These are phyloP conservation scores for Macadamia tetraphylla DNA, from an alignment of 164 flowering plant genomes.

Conservation along the genomic window DNA sequence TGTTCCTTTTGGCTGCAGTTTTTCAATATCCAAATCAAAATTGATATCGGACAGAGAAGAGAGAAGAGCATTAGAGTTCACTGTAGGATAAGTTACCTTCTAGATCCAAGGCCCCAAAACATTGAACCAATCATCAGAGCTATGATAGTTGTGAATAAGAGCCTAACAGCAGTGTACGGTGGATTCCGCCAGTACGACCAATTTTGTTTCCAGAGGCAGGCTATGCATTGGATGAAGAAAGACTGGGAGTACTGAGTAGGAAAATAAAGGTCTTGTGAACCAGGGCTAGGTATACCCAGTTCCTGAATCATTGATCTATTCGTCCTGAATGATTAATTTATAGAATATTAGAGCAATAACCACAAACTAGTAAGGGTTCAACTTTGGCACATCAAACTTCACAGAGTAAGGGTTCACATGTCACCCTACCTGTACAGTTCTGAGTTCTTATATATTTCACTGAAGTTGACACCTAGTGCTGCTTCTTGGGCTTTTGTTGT, in stretches of 20 bases:
- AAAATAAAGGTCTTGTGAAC: slow-evolving; percentile 35
- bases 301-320: slow-evolving; percentile 31
- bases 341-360: background rate
- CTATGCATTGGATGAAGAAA: slow-evolving; percentile 32
- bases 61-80: background rate
- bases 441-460: slow-evolving; percentile 28
- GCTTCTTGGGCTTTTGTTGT: slow-evolving; percentile 27
- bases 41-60: background rate
- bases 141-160: slow-evolving; percentile 36
- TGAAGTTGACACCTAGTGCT: slow-evolving; percentile 30
- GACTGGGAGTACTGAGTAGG: slow-evolving; percentile 47
- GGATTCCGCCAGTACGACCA: slow-evolving; percentile 74
- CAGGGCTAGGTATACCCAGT: slow-evolving; percentile 31
- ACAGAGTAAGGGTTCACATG: background rate
- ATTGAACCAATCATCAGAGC: slow-evolving; percentile 48
- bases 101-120: slow-evolving; percentile 48
- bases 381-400: too few species aligned
- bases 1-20: slow-evolving; percentile 17
- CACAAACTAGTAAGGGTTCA: too few species aligned
- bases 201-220: slow-evolving; percentile 67
- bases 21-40: background rate
- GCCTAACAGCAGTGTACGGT: slow-evolving; percentile 42
- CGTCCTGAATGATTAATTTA: slow-evolving; percentile 20
- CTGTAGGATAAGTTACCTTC: slow-evolving; percentile 23
- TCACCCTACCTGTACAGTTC: slow-evolving; percentile 26